Base-by-base conservation (phyloP, 257 asterid species). In the Ilex aquifolium region DNA sequence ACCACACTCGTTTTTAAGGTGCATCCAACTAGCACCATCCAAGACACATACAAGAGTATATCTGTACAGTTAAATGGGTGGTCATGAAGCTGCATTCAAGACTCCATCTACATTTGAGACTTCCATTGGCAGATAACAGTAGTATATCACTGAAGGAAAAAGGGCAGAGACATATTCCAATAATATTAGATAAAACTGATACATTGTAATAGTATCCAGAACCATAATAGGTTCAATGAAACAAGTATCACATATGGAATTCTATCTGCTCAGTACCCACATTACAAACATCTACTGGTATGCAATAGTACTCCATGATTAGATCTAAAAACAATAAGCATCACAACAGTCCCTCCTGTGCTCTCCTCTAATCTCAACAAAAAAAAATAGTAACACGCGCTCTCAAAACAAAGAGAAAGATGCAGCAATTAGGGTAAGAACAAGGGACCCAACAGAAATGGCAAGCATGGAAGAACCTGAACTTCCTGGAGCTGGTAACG, bases 401-500 rank as follows among this genome's bases (percentile, higher is more conserved):
- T 36, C 70, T 82, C 83, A 87, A 72, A 84, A 75, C 42, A 72
- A 66, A 49, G 57, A 74, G 61, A 63, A 31, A 4, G 69, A 64
- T 58, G 74, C 78, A 15, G 50, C 65, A 15, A 53, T 59, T 15
- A 51, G 17, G 29, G 74, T 56, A 2, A 75, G 17, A 5, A 69
- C 44, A 7, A 75, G 10, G 5, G 68, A 65, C 51, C 59, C 85
- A 3, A 64, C 1, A 0, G 88, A 71, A 49, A 57, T 9, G n/a
- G 69, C 32, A 5, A 76, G 53, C 6, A 72, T 62, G 5, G 76
- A 69, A 13, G 88, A 76, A 59, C 70, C 81, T 1, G 83, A 79
- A 68, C 63, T 55, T 16, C 80, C 80, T 0, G 75, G 76, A 13
- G 88, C 59, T 2, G 87, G 76, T 9, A 83, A 69, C 0, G 90